Evolutionary conservation across 2,329 filamentous ascomycete species (phyloP), one percentile per base, ranked within the genome.

Genomic region (Fusarium foetens): DNA sequence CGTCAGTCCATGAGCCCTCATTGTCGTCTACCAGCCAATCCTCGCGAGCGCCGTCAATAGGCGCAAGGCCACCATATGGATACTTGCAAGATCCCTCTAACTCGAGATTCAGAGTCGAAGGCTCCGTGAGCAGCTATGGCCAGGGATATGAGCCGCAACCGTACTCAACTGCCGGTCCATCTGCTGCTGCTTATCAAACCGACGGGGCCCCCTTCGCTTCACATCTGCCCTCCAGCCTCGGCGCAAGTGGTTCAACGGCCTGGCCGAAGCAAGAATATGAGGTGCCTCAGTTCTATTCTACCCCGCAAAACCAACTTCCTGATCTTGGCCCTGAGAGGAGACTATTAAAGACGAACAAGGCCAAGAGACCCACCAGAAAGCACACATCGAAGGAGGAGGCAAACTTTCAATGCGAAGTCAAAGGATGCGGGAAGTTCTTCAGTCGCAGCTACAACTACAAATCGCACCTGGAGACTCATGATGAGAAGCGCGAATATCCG

Each of bases 401-500:
- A 60, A 93, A 90, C 74, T 92, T 89, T 80, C 86, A 88, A 70
- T 97, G 94, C 78, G 84, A 86, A 60, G 84, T 90, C 39, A 86
- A 90, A 65, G 86, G 90, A 4, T 97, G 94, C 78, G 91, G 91
- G 11, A 93, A 92, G 80, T 87, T 92, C 21, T 97, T 97, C 79
- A 93, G 93, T 72, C 87, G 94, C 69, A 92, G 90, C 76, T 97
- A 95, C 84, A 97, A 97, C 82, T 94, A 91, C 83, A 94, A 93
- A 77, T 92, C 94, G 35, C 94, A 97, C 80, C 88, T 95, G 86
- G 92, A 95, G 77, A 95, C 91, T 2, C 94, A 97, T 78, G 90
- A 96, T 77, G 90, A 93, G 19, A 87, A 89, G 66, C 87, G 92
- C 63, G 89, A 89, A 75, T 93, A 93, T 76, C 90, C 91, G 0